A percentile compares a stretch with the other conserved stretches of the same genome.
phyloP scores from a whole-genome alignment of 2,329 filamentous ascomycete genomes.

The Diaporthe vaccinii region DNA sequence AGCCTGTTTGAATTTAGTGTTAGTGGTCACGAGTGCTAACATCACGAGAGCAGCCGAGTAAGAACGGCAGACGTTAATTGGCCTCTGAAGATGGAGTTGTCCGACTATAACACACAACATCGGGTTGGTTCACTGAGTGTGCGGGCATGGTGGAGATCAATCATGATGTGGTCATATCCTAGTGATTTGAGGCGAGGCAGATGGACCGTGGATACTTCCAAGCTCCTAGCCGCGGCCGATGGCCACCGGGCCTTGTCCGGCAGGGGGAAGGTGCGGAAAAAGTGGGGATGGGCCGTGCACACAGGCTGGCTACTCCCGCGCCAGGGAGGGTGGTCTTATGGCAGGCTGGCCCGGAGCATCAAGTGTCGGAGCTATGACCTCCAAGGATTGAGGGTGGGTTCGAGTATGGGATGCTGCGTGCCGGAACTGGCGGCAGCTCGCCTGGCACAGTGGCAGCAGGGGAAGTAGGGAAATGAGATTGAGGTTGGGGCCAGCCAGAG shows the following conservation, averaged over 20 bases:
- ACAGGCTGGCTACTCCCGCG: conserved; percentile 33
- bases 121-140: not conserved
- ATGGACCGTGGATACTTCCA: not conserved
- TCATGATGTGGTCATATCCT: conserved; percentile 5
- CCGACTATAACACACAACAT: not conserved
- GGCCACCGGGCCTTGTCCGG: conserved; percentile 35
- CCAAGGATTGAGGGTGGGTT: conserved; percentile 28
- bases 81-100: not conserved
- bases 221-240: conserved; percentile 15
- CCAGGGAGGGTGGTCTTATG: conserved; percentile 24
- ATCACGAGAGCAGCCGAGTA: not conserved
- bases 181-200: not conserved
- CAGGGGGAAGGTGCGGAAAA: conserved; percentile 36
- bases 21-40: conserved; percentile 18
- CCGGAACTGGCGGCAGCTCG: conserved; percentile 35
- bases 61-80: not conserved
- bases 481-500: conserved; percentile 21
- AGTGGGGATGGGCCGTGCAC: conserved; percentile 43
- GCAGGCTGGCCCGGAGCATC: conserved; percentile 35
- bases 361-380: conserved; percentile 34
- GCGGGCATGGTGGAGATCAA: not conserved
- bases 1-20: conserved; percentile 52
- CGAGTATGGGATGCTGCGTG: conserved; percentile 12
- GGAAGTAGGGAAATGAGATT: conserved; percentile 33
- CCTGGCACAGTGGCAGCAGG: conserved; percentile 21